Percentiles rank a stretch among this genome's conserved stretches.
phyloP scores from a whole-genome alignment of 1,139 yeast genomes.

The Candida gigantensis region DNA sequence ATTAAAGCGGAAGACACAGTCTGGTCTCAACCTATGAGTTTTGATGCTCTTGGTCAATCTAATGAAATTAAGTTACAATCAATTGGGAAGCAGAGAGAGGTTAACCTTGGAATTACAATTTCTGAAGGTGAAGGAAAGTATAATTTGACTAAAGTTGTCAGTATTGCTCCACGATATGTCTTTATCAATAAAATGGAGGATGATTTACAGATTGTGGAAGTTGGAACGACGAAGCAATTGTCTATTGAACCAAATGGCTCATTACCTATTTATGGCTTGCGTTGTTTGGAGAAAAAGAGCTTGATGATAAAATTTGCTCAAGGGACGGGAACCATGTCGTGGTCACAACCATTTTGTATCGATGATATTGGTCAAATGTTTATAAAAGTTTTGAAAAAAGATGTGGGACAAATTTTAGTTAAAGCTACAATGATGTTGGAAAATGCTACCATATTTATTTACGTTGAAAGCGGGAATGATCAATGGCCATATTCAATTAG shows the following conservation, averaged over 20 bases:
- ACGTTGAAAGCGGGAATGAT: constrained; percentile 68
- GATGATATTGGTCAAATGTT: constrained; percentile 82
- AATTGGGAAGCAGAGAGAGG: constrained; percentile 61
- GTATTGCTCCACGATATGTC: constrained; percentile 81
- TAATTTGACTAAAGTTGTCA: constrained; percentile 72
- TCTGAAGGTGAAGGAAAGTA: constrained; percentile 89
- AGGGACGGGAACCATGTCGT: constrained; percentile 46
- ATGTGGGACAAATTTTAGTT: constrained; percentile 66
- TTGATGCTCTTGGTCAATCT: constrained; percentile 88
- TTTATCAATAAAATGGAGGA: constrained; percentile 62
- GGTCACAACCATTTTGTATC: constrained; percentile 89
- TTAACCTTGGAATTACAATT: constrained; percentile 73
- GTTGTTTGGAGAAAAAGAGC: constrained; percentile 51
- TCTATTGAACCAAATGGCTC: constrained; percentile 50
- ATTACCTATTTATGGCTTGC: constrained; percentile 67
- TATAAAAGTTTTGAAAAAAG: constrained; percentile 65
- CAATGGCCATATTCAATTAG: constrained; percentile 93
- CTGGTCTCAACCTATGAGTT: constrained; percentile 77
- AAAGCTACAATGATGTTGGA: constrained; percentile 77
- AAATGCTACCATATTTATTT: constrained; percentile 77
- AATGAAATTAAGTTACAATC: constrained; percentile 64
- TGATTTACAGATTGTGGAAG: constrained; percentile 65
- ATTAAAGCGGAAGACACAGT: constrained; percentile 68
- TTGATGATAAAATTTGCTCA: constrained; percentile 61
- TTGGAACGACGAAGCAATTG: constrained; percentile 55